Conservation (phyloP, 2,329 filamentous ascomycete genomes). For the Tolypocladium guangdongense region DNA sequence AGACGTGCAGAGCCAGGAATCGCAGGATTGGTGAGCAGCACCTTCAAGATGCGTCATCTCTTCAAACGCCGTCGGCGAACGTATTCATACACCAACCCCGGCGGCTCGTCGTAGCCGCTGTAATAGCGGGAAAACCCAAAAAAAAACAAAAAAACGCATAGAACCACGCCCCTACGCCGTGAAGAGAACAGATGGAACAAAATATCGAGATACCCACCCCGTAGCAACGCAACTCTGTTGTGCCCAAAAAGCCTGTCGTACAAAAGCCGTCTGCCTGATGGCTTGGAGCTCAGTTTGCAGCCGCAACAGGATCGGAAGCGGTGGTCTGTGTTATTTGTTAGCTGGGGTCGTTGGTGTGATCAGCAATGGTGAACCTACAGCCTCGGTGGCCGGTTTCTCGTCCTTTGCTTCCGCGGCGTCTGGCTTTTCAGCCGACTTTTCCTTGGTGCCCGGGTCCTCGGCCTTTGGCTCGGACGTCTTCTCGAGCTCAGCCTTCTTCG, state of each 20-base stretch:
- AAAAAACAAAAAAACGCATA: slow-evolving; percentile 9
- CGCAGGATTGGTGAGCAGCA: neutral
- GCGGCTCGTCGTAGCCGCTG: slow-evolving; percentile 12
- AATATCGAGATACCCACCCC: neutral
- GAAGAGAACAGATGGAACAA: slow-evolving; percentile 7
- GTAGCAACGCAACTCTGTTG: neutral
- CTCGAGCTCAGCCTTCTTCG: slow-evolving; percentile 18
- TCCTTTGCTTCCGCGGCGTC: neutral
- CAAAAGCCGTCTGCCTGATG: neutral
- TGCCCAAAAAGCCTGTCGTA: neutral
- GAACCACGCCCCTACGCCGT: slow-evolving; percentile 13
- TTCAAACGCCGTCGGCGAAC: slow-evolving; percentile 7
- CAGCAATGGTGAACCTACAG: neutral
- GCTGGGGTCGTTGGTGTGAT: neutral
- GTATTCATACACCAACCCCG: slow-evolving; percentile 16
- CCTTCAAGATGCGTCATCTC: neutral
- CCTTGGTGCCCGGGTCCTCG: slow-evolving; percentile 12
- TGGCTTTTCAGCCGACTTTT: slow-evolving; percentile 10
- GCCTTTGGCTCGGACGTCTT: slow-evolving; percentile 4
- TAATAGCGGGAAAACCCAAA: slow-evolving; percentile 11
- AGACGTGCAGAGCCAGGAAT: neutral
- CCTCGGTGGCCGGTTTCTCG: neutral
- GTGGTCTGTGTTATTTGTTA: neutral
- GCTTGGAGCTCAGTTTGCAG: neutral
- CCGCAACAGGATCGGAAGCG: neutral